phyloP scores from a whole-genome alignment of 306 rosid genomes.

The Cucurbita moschata region DNA sequence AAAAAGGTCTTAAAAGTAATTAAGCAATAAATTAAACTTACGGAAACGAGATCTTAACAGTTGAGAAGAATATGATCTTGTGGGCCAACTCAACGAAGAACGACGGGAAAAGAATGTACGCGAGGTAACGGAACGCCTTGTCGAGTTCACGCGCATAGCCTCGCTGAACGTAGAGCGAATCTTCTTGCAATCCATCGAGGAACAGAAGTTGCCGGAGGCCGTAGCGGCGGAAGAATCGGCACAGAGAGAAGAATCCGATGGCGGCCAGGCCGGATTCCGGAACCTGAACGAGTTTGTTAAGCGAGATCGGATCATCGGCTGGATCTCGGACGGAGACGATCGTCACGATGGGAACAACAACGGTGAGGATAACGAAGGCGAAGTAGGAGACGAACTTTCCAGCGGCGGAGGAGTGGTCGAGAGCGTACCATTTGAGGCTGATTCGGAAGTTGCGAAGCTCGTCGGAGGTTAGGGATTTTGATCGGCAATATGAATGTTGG shows the following conservation, averaged over 20 bases:
- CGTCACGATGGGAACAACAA: constrained; percentile 37
- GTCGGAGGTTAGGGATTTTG: constrained; percentile 34
- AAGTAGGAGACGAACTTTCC: constrained; percentile 47
- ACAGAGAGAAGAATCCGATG: constrained; percentile 49
- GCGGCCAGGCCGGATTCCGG: constrained; percentile 60
- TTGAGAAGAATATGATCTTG: constrained; percentile 51
- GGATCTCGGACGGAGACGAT: constrained; percentile 27
- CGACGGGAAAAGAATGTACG: constrained; percentile 54
- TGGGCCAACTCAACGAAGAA: constrained; percentile 56
- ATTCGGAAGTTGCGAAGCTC: constrained; percentile 47
- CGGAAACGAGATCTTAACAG: constrained; percentile 32
- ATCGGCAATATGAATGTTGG: constrained; percentile 39
- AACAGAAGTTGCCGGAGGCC: constrained; percentile 67
- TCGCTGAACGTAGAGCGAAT: constrained; percentile 26
- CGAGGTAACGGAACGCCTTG: constrained; percentile 45
- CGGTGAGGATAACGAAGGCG: constrained; percentile 34
- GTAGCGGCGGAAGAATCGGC: constrained; percentile 55
- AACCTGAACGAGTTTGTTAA: constrained; percentile 65
- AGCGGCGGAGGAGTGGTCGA: constrained; percentile 51
- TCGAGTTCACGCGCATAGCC: constrained; percentile 54
- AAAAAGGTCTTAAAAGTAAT: too few species aligned
- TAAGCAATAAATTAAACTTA: not conserved
- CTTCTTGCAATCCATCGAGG: constrained; percentile 43
- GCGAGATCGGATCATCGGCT: constrained; percentile 34
- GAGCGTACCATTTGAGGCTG: constrained; percentile 75